Evolutionary conservation across 768 basidiomycete genomes (phyloP).

Genomic region (Leccinum pellstonianum): DNA sequence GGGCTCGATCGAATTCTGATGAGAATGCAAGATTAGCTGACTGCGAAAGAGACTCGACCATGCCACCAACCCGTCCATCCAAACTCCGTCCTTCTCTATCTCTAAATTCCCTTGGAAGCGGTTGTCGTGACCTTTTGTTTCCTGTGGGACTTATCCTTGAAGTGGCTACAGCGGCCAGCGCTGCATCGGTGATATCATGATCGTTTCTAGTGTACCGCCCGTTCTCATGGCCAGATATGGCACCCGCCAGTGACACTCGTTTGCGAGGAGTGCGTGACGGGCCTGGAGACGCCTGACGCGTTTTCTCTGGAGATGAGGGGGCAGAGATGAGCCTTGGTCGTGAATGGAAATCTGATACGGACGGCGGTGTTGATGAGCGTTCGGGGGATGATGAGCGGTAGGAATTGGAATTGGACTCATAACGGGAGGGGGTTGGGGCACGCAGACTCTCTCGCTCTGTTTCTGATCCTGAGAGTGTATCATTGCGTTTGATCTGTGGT

Average conservation of each 20-base stretch:
- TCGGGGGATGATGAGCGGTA: slow-evolving; percentile 41
- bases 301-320: slow-evolving; percentile 45
- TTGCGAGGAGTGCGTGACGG: slow-evolving; percentile 44
- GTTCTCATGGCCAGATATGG: slow-evolving; percentile 29
- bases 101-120: slow-evolving; percentile 51
- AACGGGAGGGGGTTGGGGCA: slow-evolving; percentile 32
- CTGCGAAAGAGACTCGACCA: neutral
- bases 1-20: slow-evolving; percentile 37
- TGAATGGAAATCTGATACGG: slow-evolving; percentile 20
- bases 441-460: slow-evolving; percentile 68
- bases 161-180: slow-evolving; percentile 59
- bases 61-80: slow-evolving; percentile 42
- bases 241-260: slow-evolving; percentile 38
- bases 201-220: slow-evolving; percentile 24
- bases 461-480: slow-evolving; percentile 70
- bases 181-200: slow-evolving; percentile 50
- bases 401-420: slow-evolving; percentile 31
- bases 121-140: slow-evolving; percentile 45
- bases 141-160: slow-evolving; percentile 51
- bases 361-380: slow-evolving; percentile 38
- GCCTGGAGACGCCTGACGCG: slow-evolving; percentile 38
- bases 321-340: slow-evolving; percentile 48
- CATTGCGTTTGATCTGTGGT: slow-evolving; percentile 29
- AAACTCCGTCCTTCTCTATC: slow-evolving; percentile 36
- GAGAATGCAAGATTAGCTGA: slow-evolving; percentile 5